Percentiles rank a stretch among this genome's conserved stretches.
phyloP scores from a whole-genome alignment of 139 green algal genomes.

The Picochlorum sp. region DNA sequence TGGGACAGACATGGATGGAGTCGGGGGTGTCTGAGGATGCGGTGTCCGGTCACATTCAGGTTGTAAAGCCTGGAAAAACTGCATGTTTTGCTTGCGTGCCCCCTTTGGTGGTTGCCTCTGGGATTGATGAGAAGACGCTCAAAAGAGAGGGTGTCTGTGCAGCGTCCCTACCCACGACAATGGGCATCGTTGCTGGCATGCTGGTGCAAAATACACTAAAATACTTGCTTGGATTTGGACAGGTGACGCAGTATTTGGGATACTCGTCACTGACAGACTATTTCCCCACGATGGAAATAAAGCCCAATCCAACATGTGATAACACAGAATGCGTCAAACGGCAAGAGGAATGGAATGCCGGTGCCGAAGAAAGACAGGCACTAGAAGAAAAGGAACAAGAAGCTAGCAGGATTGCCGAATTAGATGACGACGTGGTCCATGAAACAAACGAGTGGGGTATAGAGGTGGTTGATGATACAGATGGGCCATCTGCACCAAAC shows the following conservation, averaged over 20 bases:
- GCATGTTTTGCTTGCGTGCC: constrained; percentile 86
- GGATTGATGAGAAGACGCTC: constrained; percentile 92
- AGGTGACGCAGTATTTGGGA: constrained; percentile 62
- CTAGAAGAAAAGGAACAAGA: constrained; percentile 18
- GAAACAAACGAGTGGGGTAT: constrained; percentile 90
- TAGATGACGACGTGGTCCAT: constrained; percentile 48
- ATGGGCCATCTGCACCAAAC: not conserved
- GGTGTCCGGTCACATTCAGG: constrained; percentile 90
- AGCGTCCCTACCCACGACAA: constrained; percentile 93
- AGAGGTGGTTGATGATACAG: constrained; percentile 23
- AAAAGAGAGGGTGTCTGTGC: constrained; percentile 96
- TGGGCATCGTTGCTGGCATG: constrained; percentile 92
- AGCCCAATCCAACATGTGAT: constrained; percentile 70
- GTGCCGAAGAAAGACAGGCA: constrained; percentile 9
- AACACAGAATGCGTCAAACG: constrained; percentile 62
- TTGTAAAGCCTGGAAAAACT: constrained; percentile 55
- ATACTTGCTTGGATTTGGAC: constrained; percentile 82
- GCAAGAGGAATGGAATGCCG: constrained; percentile 44
- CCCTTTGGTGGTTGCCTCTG: constrained; percentile 84
- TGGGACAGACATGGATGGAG: constrained; percentile 94
- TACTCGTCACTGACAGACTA: constrained; percentile 91
- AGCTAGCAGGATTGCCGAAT: constrained; percentile 23
- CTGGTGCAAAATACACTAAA: constrained; percentile 94
- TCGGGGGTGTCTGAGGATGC: constrained; percentile 91
- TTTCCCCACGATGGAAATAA: constrained; percentile 90